phyloP scores from a whole-genome alignment of 1,139 yeast species.

The Debaryomyces fabryi region DNA sequence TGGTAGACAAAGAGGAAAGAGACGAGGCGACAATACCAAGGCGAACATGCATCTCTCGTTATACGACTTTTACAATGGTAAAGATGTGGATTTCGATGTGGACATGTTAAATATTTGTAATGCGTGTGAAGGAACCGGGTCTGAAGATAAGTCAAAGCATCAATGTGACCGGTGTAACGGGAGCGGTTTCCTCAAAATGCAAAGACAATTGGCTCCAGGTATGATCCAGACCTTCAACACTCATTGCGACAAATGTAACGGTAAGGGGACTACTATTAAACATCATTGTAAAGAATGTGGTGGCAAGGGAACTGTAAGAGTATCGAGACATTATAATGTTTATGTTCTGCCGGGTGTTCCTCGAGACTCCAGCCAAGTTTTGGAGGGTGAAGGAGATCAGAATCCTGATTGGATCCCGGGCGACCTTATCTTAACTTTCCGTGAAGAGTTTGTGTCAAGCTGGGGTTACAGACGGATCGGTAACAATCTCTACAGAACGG shows the following conservation, averaged over 20 bases:
- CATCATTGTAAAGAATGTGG: slow-evolving; percentile 68
- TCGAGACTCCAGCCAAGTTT: slow-evolving; percentile 58
- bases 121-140: slow-evolving; percentile 81
- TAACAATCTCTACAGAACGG: slow-evolving; percentile 75
- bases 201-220: slow-evolving; percentile 83
- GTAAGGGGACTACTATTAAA: slow-evolving; percentile 69
- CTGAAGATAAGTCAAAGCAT: slow-evolving; percentile 71
- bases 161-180: slow-evolving; percentile 75
- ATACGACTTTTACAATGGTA: slow-evolving; percentile 71
- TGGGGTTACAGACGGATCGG: slow-evolving; percentile 88
- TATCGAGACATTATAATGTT: slow-evolving; percentile 58
- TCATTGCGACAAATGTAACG: slow-evolving; percentile 78
- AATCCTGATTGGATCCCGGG: slow-evolving; percentile 84
- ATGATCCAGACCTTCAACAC: slow-evolving; percentile 86
- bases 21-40: slow-evolving; percentile 67
- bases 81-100: slow-evolving; percentile 59
- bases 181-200: slow-evolving; percentile 65
- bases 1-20: slow-evolving; percentile 41
- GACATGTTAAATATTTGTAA: slow-evolving; percentile 75
- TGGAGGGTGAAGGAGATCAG: slow-evolving; percentile 81
- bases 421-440: slow-evolving; percentile 62
- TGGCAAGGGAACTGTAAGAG: slow-evolving; percentile 68
- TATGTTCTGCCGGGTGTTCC: slow-evolving; percentile 72
- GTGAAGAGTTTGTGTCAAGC: slow-evolving; percentile 56
- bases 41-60: slow-evolving; percentile 60